Percentiles rank a stretch among this genome's conserved stretches.
These are phyloP conservation scores for Verticillium zaregamsianum DNA, from an alignment of 2,329 filamentous ascomycete species.

Conservation along the genomic window DNA sequence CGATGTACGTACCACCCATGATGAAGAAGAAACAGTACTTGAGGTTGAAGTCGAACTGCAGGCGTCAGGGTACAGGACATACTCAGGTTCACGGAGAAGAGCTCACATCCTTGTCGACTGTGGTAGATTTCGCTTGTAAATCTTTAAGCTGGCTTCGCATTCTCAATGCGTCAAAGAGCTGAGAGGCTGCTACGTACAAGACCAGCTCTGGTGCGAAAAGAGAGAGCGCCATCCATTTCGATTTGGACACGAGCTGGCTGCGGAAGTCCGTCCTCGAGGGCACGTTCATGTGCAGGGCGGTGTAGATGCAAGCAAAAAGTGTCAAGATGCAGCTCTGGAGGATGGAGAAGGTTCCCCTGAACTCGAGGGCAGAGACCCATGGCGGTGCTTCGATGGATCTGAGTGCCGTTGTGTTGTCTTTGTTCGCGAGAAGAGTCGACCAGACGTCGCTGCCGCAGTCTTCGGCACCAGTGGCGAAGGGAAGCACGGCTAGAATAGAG, in stretches of 20 bases:
- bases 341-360: slow-evolving; percentile 25
- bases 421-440: background rate
- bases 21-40: slow-evolving; percentile 23
- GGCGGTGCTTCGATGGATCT: background rate
- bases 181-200: slow-evolving; percentile 16
- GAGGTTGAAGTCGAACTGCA: slow-evolving; percentile 4
- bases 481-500: background rate
- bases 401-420: background rate
- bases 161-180: slow-evolving; percentile 9
- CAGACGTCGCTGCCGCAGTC: background rate
- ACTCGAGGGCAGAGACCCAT: slow-evolving; percentile 11
- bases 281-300: slow-evolving; percentile 33
- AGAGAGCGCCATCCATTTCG: slow-evolving; percentile 23
- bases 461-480: background rate
- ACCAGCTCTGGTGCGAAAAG: slow-evolving; percentile 27
- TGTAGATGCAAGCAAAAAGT: slow-evolving; percentile 29
- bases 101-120: background rate
- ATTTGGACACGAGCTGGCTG: slow-evolving; percentile 12
- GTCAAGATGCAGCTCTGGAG: slow-evolving; percentile 28
- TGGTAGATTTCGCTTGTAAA: background rate
- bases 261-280: slow-evolving; percentile 12
- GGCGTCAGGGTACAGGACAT: background rate
- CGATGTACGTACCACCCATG: slow-evolving; percentile 22
- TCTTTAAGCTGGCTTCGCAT: slow-evolving; percentile 8
- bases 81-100: background rate